phyloP scores from a whole-genome alignment of 208 protist genomes.

The Borovskyia barvae region DNA sequence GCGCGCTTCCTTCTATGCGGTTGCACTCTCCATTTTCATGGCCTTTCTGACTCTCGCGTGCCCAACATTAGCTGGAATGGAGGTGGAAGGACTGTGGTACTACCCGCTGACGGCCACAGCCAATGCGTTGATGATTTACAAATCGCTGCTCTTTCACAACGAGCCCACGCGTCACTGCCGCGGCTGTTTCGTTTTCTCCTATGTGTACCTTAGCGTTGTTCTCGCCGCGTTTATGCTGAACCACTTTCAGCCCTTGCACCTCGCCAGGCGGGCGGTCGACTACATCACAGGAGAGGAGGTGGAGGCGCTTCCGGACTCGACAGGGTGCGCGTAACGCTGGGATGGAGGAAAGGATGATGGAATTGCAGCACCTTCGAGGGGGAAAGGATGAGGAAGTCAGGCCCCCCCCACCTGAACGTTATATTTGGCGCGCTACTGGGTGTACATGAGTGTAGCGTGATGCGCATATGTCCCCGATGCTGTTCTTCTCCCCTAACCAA shows the following conservation, averaged over 20 bases:
- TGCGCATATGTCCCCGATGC: too few species aligned
- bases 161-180: slow-evolving; percentile 74
- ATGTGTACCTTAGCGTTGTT: slow-evolving; percentile 79
- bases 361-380: too few species aligned
- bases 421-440: too few species aligned
- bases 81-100: slow-evolving; percentile 69
- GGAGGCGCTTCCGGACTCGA: neutral
- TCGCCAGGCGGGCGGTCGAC: slow-evolving; percentile 16
- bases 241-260: slow-evolving; percentile 66
- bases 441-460: too few species aligned
- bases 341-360: too few species aligned
- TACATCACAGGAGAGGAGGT: slow-evolving; percentile 12
- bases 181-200: slow-evolving; percentile 90
- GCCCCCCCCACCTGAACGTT: too few species aligned
- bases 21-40: slow-evolving; percentile 72
- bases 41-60: slow-evolving; percentile 58
- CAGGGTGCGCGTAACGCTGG: too few species aligned
- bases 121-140: slow-evolving; percentile 84
- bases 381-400: too few species aligned
- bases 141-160: slow-evolving; percentile 79
- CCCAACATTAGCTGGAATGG: slow-evolving; percentile 41
- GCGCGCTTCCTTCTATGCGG: slow-evolving; percentile 85
- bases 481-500: too few species aligned
- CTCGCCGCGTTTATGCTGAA: slow-evolving; percentile 77
- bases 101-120: slow-evolving; percentile 52